A percentile compares a stretch with the other conserved stretches of the same genome.
phyloP scores from a whole-genome alignment of 208 protist genomes.

The Wallacemonas sp. region DNA sequence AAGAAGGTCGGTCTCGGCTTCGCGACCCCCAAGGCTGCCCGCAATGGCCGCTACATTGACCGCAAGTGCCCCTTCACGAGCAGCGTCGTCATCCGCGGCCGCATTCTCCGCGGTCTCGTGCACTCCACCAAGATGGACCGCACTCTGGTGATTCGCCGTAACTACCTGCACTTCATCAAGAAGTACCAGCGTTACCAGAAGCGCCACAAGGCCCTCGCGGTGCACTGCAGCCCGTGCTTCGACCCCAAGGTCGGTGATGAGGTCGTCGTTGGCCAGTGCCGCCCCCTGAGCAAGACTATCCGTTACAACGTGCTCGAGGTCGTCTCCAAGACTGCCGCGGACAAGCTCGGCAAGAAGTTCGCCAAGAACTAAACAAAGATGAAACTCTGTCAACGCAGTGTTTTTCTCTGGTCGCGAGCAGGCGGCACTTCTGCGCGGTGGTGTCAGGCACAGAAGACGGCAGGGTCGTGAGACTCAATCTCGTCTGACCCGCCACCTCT shows the following conservation, averaged over 20 bases:
- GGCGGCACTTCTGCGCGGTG: no score
- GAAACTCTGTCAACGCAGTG: no score
- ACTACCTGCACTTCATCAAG: slow-evolving; percentile 99
- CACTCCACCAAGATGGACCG: slow-evolving; percentile 99
- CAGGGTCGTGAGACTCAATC: no score
- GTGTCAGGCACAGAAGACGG: no score
- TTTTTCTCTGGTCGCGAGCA: no score
- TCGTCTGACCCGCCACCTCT: no score
- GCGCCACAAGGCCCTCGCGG: slow-evolving; percentile 99
- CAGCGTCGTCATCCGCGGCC: slow-evolving; percentile 99
- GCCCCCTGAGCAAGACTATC: slow-evolving; percentile 99
- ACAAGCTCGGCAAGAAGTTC: slow-evolving; percentile 86
- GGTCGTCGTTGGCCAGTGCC: slow-evolving; percentile 99
- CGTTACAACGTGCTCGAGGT: slow-evolving; percentile 97
- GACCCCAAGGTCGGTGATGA: slow-evolving; percentile 98
- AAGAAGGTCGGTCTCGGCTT: slow-evolving; percentile 99
- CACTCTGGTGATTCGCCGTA: slow-evolving; percentile 98
- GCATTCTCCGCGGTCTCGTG: slow-evolving; percentile 98
- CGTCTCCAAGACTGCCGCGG: slow-evolving; percentile 83
- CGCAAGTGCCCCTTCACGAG: slow-evolving; percentile 99
- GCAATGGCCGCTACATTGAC: slow-evolving; percentile 99
- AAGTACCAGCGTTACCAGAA: slow-evolving; percentile 99
- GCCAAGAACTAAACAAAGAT: slow-evolving; percentile 53
- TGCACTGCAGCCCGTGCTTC: slow-evolving; percentile 99
- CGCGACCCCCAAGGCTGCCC: slow-evolving; percentile 98